phyloP scores from a whole-genome alignment of 2,329 filamentous ascomycete species.

The Rhynchosporium agropyri region DNA sequence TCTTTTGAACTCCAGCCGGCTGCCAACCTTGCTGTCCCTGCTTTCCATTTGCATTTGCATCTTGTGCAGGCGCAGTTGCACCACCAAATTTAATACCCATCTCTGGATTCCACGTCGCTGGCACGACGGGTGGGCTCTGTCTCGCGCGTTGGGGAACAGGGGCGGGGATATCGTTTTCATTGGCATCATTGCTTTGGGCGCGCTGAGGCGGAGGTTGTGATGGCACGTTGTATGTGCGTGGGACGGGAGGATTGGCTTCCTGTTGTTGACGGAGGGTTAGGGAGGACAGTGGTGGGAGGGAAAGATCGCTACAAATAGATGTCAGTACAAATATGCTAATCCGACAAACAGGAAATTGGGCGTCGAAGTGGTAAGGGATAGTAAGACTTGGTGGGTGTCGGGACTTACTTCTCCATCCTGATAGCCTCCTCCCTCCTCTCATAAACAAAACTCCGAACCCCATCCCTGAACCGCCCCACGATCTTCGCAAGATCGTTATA shows the following conservation, averaged over 20 bases:
- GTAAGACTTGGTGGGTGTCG: not conserved
- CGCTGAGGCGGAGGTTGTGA: conserved; percentile 34
- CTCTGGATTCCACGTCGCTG: conserved; percentile 74
- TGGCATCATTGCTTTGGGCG: conserved; percentile 33
- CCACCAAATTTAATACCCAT: conserved; percentile 78
- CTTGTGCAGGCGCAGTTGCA: conserved; percentile 23
- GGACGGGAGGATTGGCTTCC: conserved; percentile 20
- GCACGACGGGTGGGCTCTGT: conserved; percentile 49
- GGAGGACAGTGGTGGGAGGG: conserved; percentile 24
- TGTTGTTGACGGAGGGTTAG: conserved; percentile 37
- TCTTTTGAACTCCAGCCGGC: conserved; percentile 20
- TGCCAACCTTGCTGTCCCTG: not conserved
- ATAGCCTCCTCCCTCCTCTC: conserved; percentile 80
- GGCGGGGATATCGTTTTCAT: conserved; percentile 44
- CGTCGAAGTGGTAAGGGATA: no score
- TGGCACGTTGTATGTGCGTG: conserved; percentile 23
- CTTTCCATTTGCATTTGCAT: not conserved
- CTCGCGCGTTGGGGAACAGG: conserved; percentile 56
- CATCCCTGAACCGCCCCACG: conserved; percentile 81
- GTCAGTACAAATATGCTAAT: not conserved
- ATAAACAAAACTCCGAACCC: conserved; percentile 75
- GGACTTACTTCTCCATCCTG: conserved; percentile 69
- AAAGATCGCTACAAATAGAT: conserved; percentile 38
- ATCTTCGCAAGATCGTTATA: conserved; percentile 95
- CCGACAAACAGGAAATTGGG: not conserved